A percentile compares a stretch with the other conserved stretches of the same genome.
These are phyloP conservation scores for Saccharomycopsis sp. DNA, from an alignment of 805 yeast genomes.

Conservation along the genomic window DNA sequence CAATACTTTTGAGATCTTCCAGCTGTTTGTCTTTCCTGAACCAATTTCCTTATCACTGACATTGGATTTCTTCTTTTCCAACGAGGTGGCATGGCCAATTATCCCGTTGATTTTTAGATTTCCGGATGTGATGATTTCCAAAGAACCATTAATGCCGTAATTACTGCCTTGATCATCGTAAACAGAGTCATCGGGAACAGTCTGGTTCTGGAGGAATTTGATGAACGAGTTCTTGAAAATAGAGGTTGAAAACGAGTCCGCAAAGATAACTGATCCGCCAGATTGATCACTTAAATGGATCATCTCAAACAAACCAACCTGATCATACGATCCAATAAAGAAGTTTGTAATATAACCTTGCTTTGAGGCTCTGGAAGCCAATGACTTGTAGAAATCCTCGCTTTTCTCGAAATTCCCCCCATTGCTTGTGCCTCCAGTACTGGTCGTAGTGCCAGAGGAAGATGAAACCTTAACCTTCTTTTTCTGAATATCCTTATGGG, in stretches of 20 bases:
- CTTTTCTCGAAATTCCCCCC: conserved; percentile 34
- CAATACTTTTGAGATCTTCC: conserved; percentile 52
- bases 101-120: conserved; percentile 52
- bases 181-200: background rate
- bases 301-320: conserved; percentile 64
- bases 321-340: conserved; percentile 64
- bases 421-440: conserved; percentile 32
- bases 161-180: conserved; percentile 30
- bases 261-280: conserved; percentile 57
- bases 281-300: conserved; percentile 48
- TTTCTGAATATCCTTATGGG: conserved; percentile 49
- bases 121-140: conserved; percentile 46
- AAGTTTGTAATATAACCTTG: conserved; percentile 52
- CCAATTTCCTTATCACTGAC: conserved; percentile 39
- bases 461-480: conserved; percentile 17
- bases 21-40: conserved; percentile 46
- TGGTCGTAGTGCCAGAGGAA: background rate
- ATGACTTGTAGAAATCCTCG: conserved; percentile 37
- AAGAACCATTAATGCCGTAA: conserved; percentile 49
- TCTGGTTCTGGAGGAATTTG: conserved; percentile 35
- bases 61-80: conserved; percentile 29
- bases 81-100: conserved; percentile 55
- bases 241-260: conserved; percentile 61
- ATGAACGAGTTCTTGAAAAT: conserved; percentile 61
- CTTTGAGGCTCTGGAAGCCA: conserved; percentile 42